Conservation (phyloP, 805 yeast genomes). For the Spathaspora arborariae region DNA sequence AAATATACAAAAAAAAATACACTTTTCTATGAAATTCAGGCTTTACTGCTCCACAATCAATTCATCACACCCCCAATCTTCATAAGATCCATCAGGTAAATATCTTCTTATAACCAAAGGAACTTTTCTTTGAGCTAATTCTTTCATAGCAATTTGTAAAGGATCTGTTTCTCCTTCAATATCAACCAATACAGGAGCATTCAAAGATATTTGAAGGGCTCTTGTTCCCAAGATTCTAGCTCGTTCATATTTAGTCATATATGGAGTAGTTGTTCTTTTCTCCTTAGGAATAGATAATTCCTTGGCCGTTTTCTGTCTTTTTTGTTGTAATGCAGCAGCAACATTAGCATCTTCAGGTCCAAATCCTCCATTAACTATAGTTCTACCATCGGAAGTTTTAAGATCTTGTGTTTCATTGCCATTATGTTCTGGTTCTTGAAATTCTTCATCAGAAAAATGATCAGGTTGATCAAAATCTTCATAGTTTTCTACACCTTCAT, state of each 20-base stretch:
- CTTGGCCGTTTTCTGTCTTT: constrained; percentile 50
- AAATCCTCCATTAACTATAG: constrained; percentile 66
- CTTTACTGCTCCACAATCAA: constrained; percentile 74
- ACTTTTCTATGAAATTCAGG: not conserved
- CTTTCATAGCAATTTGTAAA: constrained; percentile 95
- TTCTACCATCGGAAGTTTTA: constrained; percentile 66
- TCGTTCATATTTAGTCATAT: constrained; percentile 97
- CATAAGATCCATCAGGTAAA: constrained; percentile 93
- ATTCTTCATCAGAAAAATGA: constrained; percentile 73
- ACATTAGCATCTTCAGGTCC: constrained; percentile 58
- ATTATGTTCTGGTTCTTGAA: constrained; percentile 28
- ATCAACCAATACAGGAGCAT: constrained; percentile 97
- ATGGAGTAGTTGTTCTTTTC: constrained; percentile 91
- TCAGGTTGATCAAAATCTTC: constrained; percentile 82
- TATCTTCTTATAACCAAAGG: constrained; percentile 95
- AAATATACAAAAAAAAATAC: not conserved
- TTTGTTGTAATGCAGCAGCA: constrained; percentile 1
- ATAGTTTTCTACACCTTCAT: constrained; percentile 64
- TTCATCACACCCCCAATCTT: constrained; percentile 99
- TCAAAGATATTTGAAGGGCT: constrained; percentile 95
- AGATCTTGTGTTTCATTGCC: constrained; percentile 38
- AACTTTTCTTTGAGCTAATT: constrained; percentile 87
- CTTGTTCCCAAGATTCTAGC: constrained; percentile 97
- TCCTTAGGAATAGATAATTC: constrained; percentile 89
- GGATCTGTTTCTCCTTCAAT: constrained; percentile 99